Evolutionary conservation across 176 grass and related monocot species (phyloP).

Genomic region (Eleusine indica): DNA sequence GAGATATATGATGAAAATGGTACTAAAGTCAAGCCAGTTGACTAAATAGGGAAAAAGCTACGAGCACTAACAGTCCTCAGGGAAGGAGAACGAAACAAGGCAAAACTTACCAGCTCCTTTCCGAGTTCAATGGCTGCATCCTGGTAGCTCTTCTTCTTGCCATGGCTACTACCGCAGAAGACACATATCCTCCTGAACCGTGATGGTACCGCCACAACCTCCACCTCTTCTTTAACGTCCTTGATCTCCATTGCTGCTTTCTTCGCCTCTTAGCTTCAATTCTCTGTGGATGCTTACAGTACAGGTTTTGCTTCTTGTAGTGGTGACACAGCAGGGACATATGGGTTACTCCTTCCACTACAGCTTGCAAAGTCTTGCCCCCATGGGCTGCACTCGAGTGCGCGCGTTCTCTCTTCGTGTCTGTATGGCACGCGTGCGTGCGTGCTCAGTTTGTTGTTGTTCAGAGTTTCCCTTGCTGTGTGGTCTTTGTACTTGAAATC

Average conservation of each 20-base stretch:
- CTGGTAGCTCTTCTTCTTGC: conserved; percentile 59
- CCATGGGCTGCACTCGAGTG: conserved; percentile 38
- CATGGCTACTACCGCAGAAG: conserved; percentile 57
- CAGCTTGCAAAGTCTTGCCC: neutral
- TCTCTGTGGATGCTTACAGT: conserved; percentile 10
- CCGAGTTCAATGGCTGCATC: conserved; percentile 57
- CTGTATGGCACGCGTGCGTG: neutral
- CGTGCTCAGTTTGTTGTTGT: neutral
- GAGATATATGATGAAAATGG: conserved; percentile 5
- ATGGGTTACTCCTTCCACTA: conserved; percentile 32
- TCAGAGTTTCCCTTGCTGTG: no score
- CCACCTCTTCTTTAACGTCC: neutral
- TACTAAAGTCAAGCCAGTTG: neutral
- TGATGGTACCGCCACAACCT: neutral
- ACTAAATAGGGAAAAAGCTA: conserved; percentile 14
- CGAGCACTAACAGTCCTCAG: neutral
- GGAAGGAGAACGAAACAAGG: neutral
- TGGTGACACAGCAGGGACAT: conserved; percentile 30
- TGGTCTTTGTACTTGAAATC: no score
- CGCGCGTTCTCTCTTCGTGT: conserved; percentile 1
- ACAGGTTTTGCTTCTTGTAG: conserved; percentile 1
- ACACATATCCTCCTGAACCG: conserved; percentile 51
- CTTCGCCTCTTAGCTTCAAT: conserved; percentile 4
- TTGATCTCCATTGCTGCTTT: conserved; percentile 45
- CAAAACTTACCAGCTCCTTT: conserved; percentile 44